phyloP scores from a whole-genome alignment of 2,329 filamentous ascomycete genomes.

The Venturia nashicola region DNA sequence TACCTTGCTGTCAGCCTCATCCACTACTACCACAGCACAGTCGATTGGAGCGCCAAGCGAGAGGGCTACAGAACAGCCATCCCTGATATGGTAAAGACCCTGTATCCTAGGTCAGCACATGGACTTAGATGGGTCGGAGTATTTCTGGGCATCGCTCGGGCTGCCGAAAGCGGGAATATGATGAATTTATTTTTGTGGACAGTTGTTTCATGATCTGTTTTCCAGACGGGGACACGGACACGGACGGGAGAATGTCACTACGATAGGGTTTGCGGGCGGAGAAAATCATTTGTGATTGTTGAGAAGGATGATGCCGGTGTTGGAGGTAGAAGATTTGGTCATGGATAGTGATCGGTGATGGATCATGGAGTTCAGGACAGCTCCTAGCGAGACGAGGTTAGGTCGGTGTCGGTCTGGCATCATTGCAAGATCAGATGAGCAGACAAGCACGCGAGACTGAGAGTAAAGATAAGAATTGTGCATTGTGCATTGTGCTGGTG shows the following conservation, averaged over 20 bases:
- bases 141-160: not conserved
- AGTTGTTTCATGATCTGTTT: not conserved
- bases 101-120: too few relatives aligned
- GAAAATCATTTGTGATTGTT: not conserved
- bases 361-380: too few relatives aligned
- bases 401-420: not conserved
- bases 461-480: too few relatives aligned
- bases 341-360: too few relatives aligned
- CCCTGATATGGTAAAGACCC: too few relatives aligned
- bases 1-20: not conserved
- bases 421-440: not conserved
- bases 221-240: not conserved
- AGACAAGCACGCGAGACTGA: too few relatives aligned
- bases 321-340: not conserved
- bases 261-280: not conserved
- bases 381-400: too few relatives aligned
- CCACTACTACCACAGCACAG: not conserved
- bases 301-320: not conserved
- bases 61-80: not conserved
- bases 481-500: not conserved
- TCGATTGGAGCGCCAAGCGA: not conserved
- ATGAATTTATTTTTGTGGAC: not conserved
- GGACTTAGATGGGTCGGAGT: not conserved
- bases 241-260: not conserved
- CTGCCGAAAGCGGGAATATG: not conserved